These are phyloP conservation scores for Mortierella sp. DNA, from an alignment of 371 early-diverging fungal species.

Conservation along the genomic window DNA sequence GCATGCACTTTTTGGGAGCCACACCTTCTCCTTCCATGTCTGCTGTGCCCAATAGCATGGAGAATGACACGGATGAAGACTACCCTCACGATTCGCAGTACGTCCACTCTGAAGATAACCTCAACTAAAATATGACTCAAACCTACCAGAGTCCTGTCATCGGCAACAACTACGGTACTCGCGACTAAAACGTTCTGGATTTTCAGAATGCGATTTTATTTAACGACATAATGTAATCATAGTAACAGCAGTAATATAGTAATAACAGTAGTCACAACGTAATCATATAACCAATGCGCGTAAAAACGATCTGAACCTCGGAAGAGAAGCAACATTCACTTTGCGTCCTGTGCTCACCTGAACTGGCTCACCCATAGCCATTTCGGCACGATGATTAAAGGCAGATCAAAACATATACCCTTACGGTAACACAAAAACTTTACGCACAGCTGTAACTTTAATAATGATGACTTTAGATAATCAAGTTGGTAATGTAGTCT, in stretches of 20 bases:
- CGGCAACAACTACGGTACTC: background rate
- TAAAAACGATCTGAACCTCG: no score
- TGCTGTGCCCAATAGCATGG: conserved; percentile 23
- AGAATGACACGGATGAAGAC: background rate
- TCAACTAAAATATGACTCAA: conserved; percentile 25
- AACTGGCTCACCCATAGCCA: no score
- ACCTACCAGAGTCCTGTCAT: conserved; percentile 18
- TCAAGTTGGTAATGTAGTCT: background rate
- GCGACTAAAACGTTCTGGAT: background rate
- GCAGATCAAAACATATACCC: no score
- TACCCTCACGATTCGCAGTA: conserved; percentile 3
- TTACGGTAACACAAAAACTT: background rate
- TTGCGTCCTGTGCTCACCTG: no score
- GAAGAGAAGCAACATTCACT: no score
- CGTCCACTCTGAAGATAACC: background rate
- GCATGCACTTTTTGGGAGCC: conserved; percentile 37
- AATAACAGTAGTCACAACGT: no score
- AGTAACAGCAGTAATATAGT: no score
- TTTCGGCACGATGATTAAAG: no score
- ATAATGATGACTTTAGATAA: background rate
- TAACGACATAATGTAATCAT: background rate
- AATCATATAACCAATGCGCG: background rate
- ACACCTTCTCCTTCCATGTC: conserved; percentile 46
- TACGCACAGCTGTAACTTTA: no score
- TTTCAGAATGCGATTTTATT: no score